phyloP scores from a whole-genome alignment of 2,329 filamentous ascomycete genomes.

The Colletotrichum eremochloae region DNA sequence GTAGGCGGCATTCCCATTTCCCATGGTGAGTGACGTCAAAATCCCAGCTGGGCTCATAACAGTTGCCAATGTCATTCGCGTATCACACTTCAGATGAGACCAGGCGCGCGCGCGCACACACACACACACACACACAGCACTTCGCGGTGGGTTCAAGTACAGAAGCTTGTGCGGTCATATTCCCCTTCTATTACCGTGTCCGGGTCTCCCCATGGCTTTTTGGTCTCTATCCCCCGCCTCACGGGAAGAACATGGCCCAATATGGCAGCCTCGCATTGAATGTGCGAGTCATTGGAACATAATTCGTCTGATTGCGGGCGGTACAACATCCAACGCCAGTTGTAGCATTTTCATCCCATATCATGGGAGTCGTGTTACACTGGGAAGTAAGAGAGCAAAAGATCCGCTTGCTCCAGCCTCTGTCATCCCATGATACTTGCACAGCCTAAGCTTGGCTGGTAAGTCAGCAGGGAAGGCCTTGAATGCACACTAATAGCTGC shows the following conservation, averaged over 20 bases:
- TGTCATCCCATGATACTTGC: slow-evolving; percentile 29
- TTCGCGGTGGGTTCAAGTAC: background rate
- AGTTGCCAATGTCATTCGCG: slow-evolving; percentile 4
- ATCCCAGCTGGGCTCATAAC: background rate
- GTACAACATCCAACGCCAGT: slow-evolving; percentile 5
- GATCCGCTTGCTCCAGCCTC: slow-evolving; percentile 16
- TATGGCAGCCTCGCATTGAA: slow-evolving; percentile 5
- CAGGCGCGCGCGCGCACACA: slow-evolving; percentile 7
- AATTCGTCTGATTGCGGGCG: slow-evolving; percentile 20
- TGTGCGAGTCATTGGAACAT: slow-evolving; percentile 25
- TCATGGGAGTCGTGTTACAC: background rate
- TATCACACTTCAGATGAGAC: slow-evolving; percentile 40
- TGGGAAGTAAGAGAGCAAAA: background rate
- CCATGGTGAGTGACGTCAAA: slow-evolving; percentile 24
- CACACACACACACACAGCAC: slow-evolving; percentile 16
- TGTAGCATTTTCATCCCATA: slow-evolving; percentile 27
- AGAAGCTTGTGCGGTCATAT: background rate
- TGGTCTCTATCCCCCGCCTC: background rate
- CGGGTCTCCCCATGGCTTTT: background rate
- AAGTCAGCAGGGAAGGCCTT: background rate
- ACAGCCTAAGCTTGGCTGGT: background rate
- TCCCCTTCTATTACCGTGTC: background rate
- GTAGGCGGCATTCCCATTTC: background rate
- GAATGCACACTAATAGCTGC: background rate
- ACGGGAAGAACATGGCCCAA: background rate